These are phyloP conservation scores for Nicotiana benthamiana DNA, from an alignment of 257 asterid genomes.

Conservation along the genomic window DNA sequence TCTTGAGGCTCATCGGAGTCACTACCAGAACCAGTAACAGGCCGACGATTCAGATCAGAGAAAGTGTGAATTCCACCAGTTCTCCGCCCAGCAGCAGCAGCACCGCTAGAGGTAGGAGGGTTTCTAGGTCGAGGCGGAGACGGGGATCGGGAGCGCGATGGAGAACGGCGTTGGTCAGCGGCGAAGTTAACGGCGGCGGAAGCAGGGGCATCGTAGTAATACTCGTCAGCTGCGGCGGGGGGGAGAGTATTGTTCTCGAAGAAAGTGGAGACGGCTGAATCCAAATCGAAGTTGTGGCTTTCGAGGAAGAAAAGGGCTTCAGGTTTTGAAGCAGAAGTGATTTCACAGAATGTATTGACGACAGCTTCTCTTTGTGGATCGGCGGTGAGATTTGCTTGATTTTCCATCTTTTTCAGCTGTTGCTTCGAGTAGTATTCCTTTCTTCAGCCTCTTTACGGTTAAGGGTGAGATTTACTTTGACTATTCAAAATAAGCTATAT, in stretches of 20 bases:
- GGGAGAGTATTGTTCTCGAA: conserved; percentile 36
- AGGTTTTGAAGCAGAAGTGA: conserved; percentile 53
- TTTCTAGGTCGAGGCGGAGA: conserved; percentile 27
- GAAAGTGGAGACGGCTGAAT: conserved; percentile 82
- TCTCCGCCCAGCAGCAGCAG: conserved; percentile 21
- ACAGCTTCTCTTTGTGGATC: conserved; percentile 16
- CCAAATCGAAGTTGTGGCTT: conserved; percentile 78
- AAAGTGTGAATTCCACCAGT: conserved; percentile 46
- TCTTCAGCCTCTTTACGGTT: too few relatives aligned
- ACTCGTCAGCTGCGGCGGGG: conserved; percentile 2
- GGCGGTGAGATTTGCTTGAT: conserved; percentile 6
- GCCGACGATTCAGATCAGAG: conserved; percentile 57
- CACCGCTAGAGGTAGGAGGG: conserved; percentile 7
- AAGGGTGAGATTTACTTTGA: too few relatives aligned
- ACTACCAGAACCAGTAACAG: conserved; percentile 40
- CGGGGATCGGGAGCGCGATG: conserved; percentile 23
- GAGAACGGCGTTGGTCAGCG: conserved; percentile 10
- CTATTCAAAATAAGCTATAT: too few relatives aligned
- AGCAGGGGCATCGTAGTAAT: not conserved
- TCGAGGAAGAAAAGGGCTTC: conserved; percentile 78
- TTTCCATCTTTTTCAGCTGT: conserved; percentile 17
- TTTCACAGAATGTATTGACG: conserved; percentile 59
- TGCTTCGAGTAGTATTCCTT: too few relatives aligned
- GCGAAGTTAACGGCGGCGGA: conserved; percentile 10
- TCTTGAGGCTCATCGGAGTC: conserved; percentile 83